Conservation (phyloP, 495 filamentous ascomycete genomes). For the Penicillium soppii region DNA sequence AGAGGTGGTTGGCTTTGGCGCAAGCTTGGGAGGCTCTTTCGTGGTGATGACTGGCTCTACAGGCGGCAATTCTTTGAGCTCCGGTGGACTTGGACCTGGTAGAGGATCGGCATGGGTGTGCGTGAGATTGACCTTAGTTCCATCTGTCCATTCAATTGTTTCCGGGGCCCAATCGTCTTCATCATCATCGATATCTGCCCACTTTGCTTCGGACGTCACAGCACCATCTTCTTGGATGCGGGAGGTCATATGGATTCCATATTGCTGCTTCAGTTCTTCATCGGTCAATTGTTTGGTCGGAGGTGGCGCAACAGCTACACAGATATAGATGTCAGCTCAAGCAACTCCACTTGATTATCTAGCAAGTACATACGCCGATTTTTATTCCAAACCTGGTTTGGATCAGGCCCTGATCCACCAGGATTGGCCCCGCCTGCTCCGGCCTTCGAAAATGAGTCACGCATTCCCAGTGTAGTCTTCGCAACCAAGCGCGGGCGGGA, state of each 20-base stretch:
- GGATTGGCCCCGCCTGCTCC: conserved; percentile 42
- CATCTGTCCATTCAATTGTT: conserved; percentile 95
- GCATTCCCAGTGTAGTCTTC: conserved; percentile 59
- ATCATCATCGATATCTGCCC: conserved; percentile 99
- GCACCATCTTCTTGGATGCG: conserved; percentile 80
- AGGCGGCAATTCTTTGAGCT: conserved; percentile 25
- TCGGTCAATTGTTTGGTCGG: conserved; percentile 93
- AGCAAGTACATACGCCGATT: conserved; percentile 74
- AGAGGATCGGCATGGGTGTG: conserved; percentile 38
- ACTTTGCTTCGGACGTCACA: conserved; percentile 77
- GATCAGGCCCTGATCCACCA: conserved; percentile 61
- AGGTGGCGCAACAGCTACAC: conserved; percentile 68
- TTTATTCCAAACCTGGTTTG: conserved; percentile 91
- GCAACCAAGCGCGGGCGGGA: conserved; percentile 63
- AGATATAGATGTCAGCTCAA: conserved; percentile 27
- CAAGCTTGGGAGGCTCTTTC: conserved; percentile 32
- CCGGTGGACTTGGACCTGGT: conserved; percentile 23
- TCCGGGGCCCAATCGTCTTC: conserved; percentile 98
- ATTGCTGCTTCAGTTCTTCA: conserved; percentile 93
- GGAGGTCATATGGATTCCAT: conserved; percentile 93
- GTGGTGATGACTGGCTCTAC: conserved; percentile 20
- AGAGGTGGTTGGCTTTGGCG: conserved; percentile 47
- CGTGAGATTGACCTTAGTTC: conserved; percentile 83
- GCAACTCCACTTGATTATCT: background rate
- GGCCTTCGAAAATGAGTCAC: conserved; percentile 51